Evolutionary conservation across 805 yeast genomes (phyloP).

Genomic region (Wickerhamomyces chaumierensis): DNA sequence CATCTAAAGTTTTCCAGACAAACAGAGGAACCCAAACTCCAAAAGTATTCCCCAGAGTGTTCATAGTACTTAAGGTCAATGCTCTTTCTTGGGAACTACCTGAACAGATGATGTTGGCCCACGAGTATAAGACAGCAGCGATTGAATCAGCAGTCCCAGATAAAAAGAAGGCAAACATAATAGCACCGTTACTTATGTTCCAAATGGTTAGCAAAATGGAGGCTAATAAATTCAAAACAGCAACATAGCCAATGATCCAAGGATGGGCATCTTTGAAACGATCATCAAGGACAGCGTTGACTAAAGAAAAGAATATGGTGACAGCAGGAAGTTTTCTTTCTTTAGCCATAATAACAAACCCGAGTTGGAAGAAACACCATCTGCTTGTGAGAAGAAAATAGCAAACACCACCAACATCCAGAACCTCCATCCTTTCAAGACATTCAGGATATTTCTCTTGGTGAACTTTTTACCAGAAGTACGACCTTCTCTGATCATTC

Average conservation of each 20-base stretch:
- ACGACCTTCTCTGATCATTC: constrained; percentile 19
- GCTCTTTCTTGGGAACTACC: constrained; percentile 42
- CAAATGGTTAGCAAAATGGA: constrained; percentile 20
- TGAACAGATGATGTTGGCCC: constrained; percentile 48
- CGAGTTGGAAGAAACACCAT: constrained; percentile 20
- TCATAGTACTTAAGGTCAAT: constrained; percentile 38
- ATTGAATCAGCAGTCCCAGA: constrained; percentile 50
- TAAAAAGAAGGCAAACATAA: constrained; percentile 49
- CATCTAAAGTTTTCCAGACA: constrained; percentile 31
- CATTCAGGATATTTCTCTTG: constrained; percentile 4
- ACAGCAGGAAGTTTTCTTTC: constrained; percentile 38
- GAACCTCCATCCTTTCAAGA: constrained; percentile 10
- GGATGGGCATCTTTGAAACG: constrained; percentile 18
- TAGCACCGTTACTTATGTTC: constrained; percentile 39
- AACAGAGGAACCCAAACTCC: constrained; percentile 38
- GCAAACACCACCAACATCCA: constrained; percentile 33
- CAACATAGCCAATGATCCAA: constrained; percentile 15
- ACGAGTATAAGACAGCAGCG: constrained; percentile 48
- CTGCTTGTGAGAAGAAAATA: constrained; percentile 23
- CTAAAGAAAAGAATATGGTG: constrained; percentile 12
- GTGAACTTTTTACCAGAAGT: constrained; percentile 15
- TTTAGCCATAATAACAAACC: constrained; percentile 35
- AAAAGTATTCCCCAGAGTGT: constrained; percentile 39
- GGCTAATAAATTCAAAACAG: constrained; percentile 20
- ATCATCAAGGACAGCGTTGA: constrained; percentile 21